Percentiles rank a stretch among this genome's conserved stretches.
These are phyloP conservation scores for Glycine soja DNA, from an alignment of 306 rosid genomes.

Conservation along the genomic window DNA sequence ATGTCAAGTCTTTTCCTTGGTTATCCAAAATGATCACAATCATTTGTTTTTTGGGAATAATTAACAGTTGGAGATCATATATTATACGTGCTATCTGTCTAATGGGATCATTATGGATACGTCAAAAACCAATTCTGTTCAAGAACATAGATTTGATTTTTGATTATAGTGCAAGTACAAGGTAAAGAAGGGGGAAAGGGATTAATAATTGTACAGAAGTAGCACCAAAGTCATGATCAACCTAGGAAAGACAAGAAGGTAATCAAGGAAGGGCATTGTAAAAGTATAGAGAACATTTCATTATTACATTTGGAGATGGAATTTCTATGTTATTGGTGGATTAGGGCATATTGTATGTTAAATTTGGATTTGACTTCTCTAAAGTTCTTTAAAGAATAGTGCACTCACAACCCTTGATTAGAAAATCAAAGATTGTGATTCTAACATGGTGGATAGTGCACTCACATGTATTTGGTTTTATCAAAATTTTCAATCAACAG, in stretches of 20 bases:
- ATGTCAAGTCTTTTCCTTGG: slow-evolving; percentile 44
- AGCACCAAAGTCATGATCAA: slow-evolving; percentile 36
- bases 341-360: slow-evolving; percentile 40
- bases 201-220: slow-evolving; percentile 6
- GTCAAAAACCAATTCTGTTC: slow-evolving; percentile 27
- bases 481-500: neutral
- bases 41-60: slow-evolving; percentile 39
- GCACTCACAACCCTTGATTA: neutral
- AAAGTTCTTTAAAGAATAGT: neutral
- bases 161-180: slow-evolving; percentile 31
- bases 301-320: slow-evolving; percentile 27
- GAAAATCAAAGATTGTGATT: neutral
- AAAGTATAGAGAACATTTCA: slow-evolving; percentile 17
- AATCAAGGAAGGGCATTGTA: neutral
- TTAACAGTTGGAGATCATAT: slow-evolving; percentile 35
- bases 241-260: slow-evolving; percentile 21
- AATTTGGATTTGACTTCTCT: neutral
- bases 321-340: slow-evolving; percentile 4
- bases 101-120: slow-evolving; percentile 40
- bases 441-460: no score
- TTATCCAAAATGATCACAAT: slow-evolving; percentile 38
- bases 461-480: neutral
- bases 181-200: slow-evolving; percentile 19
- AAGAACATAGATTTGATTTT: slow-evolving; percentile 22
- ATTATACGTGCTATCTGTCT: slow-evolving; percentile 47